These are phyloP conservation scores for Plasmodium billcollinsi DNA, from an alignment of 169 alveolate genomes.

Conservation along the genomic window DNA sequence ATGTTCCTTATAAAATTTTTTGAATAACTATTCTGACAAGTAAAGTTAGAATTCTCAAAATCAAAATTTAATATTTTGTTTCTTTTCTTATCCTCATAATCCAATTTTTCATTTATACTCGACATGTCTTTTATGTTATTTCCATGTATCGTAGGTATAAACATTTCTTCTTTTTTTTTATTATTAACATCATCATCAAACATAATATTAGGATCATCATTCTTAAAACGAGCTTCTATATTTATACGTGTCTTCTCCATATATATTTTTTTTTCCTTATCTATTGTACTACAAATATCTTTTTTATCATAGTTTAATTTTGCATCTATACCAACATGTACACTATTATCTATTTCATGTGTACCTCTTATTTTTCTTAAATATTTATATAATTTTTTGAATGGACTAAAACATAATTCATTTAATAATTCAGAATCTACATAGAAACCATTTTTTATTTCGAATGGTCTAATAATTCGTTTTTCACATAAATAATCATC, in stretches of 20 bases:
- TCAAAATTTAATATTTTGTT: constrained; percentile 26
- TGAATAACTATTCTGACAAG: constrained; percentile 63
- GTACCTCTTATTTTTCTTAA: constrained; percentile 27
- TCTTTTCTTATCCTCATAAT: neutral
- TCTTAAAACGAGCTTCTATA: neutral
- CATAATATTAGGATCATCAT: neutral
- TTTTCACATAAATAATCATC: constrained; percentile 75
- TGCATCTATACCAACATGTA: no score
- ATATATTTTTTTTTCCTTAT: neutral
- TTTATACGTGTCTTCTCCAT: neutral
- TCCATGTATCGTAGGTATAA: no score
- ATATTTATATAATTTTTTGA: constrained; percentile 65
- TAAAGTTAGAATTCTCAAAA: constrained; percentile 42
- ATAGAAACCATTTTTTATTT: constrained; percentile 23
- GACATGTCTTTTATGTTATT: neutral
- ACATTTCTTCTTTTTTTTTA: neutral
- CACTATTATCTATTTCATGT: neutral
- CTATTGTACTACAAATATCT: neutral
- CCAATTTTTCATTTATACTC: no score
- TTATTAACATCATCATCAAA: neutral
- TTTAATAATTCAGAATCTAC: constrained; percentile 33
- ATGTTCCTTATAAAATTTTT: constrained; percentile 50
- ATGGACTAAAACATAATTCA: constrained; percentile 75
- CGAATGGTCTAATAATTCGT: constrained; percentile 44
- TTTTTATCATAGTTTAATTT: neutral